Base-by-base conservation (phyloP, 108 stramenopile species). In the Cyclotella choctawhatcheeana region DNA sequence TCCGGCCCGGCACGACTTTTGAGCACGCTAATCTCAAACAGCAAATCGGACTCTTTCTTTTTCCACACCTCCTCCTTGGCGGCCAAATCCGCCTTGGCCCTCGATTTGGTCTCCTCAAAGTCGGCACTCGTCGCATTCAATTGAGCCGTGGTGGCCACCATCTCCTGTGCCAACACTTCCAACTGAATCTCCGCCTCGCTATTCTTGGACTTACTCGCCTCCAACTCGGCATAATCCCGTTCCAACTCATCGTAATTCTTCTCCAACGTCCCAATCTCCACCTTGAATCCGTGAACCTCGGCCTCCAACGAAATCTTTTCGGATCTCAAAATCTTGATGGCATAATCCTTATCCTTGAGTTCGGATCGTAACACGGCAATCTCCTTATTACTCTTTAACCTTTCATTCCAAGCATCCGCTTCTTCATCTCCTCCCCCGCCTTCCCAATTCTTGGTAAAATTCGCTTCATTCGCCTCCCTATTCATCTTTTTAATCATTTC, bases 161-260 rank as follows among this genome's bases (percentile, higher is more conserved):
- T 91, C 71, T 92, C 92, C 60, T 71, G 83, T 6, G 89, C 88
- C 37, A 96, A 66, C 7, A 87, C 84, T 67, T 91, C 84, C 2
- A 96, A 82, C 69, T 92, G 89, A 26, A 96, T 96, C 66, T 89
- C 88, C 6, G 95, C 95, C 64, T 96, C 95, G 45, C 77, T 88
- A 73, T 89, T 92, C 33, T 87, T 79, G 25, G 85, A 83, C 26
- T 85, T 92, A 13, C 86, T 87, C 6, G 85, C 74, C 34, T 87
- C 79, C 35, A 96, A 54, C 52, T 86, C 85, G 26, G 85, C 83
- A 64, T 84, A 90, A 70, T 96, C 92, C 32, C 50, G 76, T 43
- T 89, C 80, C 35, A 96, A 68, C 58, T 88, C 88, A 30, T 93
- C 90, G 58, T 84, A 89, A 66, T 83, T 74, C 29, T 87, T 69